A percentile compares a stretch with the other conserved stretches of the same genome.
phyloP scores from a whole-genome alignment of 768 basidiomycete genomes.

The Amanita polypyramis region DNA sequence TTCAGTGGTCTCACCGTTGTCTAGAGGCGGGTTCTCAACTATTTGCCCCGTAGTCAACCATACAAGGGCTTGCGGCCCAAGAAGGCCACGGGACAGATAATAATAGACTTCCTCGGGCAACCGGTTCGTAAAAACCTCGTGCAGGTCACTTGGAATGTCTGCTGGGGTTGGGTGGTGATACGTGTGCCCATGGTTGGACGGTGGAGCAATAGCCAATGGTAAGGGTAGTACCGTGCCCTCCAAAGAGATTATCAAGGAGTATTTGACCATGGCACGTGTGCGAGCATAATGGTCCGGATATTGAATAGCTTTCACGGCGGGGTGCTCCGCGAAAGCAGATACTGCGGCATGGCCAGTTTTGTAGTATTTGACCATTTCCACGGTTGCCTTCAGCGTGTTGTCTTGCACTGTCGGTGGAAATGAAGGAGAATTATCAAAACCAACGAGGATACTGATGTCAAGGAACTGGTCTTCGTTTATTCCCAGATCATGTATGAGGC shows the following conservation, averaged over 20 bases:
- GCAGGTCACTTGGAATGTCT: slow-evolving; percentile 85
- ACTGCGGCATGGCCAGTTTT: slow-evolving; percentile 82
- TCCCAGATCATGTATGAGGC: slow-evolving; percentile 44
- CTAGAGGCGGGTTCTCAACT: slow-evolving; percentile 78
- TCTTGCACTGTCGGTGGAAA: slow-evolving; percentile 81
- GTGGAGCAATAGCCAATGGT: slow-evolving; percentile 52
- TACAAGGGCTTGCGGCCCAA: slow-evolving; percentile 85
- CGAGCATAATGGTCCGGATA: slow-evolving; percentile 86
- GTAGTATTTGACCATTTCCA: slow-evolving; percentile 90
- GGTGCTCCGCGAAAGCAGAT: slow-evolving; percentile 68
- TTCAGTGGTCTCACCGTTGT: slow-evolving; percentile 92
- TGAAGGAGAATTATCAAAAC: slow-evolving; percentile 69
- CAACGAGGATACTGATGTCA: slow-evolving; percentile 86
- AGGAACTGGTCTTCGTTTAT: slow-evolving; percentile 88
- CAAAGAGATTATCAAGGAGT: slow-evolving; percentile 79
- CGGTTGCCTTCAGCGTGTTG: slow-evolving; percentile 71
- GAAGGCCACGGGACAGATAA: slow-evolving; percentile 86
- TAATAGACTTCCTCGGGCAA: slow-evolving; percentile 96
- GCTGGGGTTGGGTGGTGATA: slow-evolving; percentile 65
- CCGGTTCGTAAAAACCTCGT: slow-evolving; percentile 90
- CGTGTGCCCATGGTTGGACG: slow-evolving; percentile 42
- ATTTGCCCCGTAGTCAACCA: slow-evolving; percentile 89
- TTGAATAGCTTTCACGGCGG: slow-evolving; percentile 65
- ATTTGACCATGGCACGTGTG: slow-evolving; percentile 86
- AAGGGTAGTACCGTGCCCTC: slow-evolving; percentile 78